These are phyloP conservation scores for Rugonectria rugulosa DNA, from an alignment of 2,329 filamentous ascomycete genomes.

Conservation along the genomic window DNA sequence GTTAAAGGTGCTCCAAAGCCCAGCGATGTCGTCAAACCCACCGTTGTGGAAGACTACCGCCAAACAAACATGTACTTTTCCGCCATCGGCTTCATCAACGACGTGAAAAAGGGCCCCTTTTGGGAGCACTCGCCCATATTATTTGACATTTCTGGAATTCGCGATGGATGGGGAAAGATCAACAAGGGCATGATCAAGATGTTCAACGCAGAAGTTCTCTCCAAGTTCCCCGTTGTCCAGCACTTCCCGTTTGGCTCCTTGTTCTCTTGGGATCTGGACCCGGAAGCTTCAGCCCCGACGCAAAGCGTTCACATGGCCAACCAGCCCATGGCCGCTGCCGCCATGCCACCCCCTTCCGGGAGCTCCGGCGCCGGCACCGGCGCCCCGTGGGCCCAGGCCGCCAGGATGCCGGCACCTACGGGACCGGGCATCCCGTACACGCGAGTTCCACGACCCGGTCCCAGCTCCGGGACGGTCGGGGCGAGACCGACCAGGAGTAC, in stretches of 20 bases:
- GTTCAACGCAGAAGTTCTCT: slow-evolving; percentile 96
- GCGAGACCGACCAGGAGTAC: slow-evolving; percentile 30
- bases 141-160: slow-evolving; percentile 92
- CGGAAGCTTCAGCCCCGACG: slow-evolving; percentile 59
- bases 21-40: slow-evolving; percentile 69
- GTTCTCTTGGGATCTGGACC: slow-evolving; percentile 79
- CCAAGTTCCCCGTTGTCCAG: slow-evolving; percentile 98
- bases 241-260: slow-evolving; percentile 87
- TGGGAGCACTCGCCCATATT: slow-evolving; percentile 97
- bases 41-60: slow-evolving; percentile 71
- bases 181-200: slow-evolving; percentile 99
- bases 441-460: slow-evolving; percentile 42
- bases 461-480: slow-evolving; percentile 37
- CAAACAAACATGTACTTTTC: slow-evolving; percentile 88
- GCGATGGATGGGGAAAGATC: slow-evolving; percentile 96
- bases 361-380: slow-evolving; percentile 46
- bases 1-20: slow-evolving; percentile 75
- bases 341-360: slow-evolving; percentile 34
- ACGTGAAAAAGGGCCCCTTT: slow-evolving; percentile 95
- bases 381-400: slow-evolving; percentile 54
- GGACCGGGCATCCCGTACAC: slow-evolving; percentile 51
- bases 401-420: slow-evolving; percentile 46
- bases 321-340: slow-evolving; percentile 52
- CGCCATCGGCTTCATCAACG: slow-evolving; percentile 95
- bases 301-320: slow-evolving; percentile 65